Evolutionary conservation across 805 yeast genomes (phyloP), one percentile per base, ranked within the genome.

Genomic region (Yarrowia hollandica): DNA sequence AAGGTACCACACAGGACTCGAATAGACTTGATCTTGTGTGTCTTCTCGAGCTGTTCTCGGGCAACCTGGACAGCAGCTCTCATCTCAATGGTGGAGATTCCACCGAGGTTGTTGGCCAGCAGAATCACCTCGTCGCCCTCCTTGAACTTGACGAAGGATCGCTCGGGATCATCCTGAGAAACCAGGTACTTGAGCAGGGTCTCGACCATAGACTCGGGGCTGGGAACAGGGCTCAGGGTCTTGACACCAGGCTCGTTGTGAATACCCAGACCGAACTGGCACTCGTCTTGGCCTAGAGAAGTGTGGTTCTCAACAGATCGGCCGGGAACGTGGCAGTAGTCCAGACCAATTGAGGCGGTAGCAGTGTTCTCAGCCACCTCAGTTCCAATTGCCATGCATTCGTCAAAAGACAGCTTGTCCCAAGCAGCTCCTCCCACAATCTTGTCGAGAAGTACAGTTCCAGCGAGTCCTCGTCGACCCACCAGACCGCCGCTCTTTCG

Each of bases 261-360:
- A 62, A 91, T 91, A 41, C 98, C 98, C 83, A 91, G 85, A 23
- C 98, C 98, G 61, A 91, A 78, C 71, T 91, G 97, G 68, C 87
- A 85, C 72, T 88, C 89, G 61, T 83, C 75, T 4, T 72, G 78
- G 25, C 73, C 78, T 62, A 89, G 78, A 60, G 73, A 70, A 4
- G 30, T 23, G 25, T 48, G 55, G 28, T 76, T 74, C 66, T 80
- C 85, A 57, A 77, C 78, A 59, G 78, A 80, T 66, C 88, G 81
- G 7, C 96, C 96, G 3, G 98, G 98, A 23, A 91, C 95, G 39
- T 88, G 82, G 59, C 94, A 89, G 68, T 92, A 90, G 66, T 88
- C 96, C 64, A 91, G 77, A 1, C 96, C 86, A 1, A 96, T 89
- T 42, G 96, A 96, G 66, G 91, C 82, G 5, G 97, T 90, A 31